A percentile compares a stretch with the other conserved stretches of the same genome.
Conservation (phyloP, 1,284 basidiomycete species). For the Bondarzewia mesenterica region DNA sequence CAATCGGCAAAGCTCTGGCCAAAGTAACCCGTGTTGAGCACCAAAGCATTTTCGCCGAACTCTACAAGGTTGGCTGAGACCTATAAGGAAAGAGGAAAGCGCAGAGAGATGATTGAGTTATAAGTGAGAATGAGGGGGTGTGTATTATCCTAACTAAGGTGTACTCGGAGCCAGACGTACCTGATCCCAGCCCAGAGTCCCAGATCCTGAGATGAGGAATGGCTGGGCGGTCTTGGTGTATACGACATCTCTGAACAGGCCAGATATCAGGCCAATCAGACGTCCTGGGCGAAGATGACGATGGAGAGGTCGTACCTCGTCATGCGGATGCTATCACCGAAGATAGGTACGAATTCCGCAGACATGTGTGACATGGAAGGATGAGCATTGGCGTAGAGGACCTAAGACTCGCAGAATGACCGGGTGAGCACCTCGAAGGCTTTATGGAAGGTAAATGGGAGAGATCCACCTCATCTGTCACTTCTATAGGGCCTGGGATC, state of each 20-base stretch:
- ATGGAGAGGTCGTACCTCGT: slow-evolving; percentile 42
- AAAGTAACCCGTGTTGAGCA: slow-evolving; percentile 85
- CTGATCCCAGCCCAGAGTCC: slow-evolving; percentile 94
- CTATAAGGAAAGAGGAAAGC: slow-evolving; percentile 14
- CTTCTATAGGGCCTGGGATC: slow-evolving; percentile 80
- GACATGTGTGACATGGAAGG: slow-evolving; percentile 89
- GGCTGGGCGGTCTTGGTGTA: slow-evolving; percentile 76
- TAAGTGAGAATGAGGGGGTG: background rate
- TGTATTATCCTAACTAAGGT: background rate
- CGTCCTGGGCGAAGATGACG: background rate
- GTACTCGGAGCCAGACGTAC: slow-evolving; percentile 26
- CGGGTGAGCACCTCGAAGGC: background rate
- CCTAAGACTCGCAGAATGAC: slow-evolving; percentile 23
- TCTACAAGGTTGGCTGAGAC: slow-evolving; percentile 80
- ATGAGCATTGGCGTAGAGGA: slow-evolving; percentile 77
- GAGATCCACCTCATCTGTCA: slow-evolving; percentile 62
- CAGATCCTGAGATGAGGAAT: slow-evolving; percentile 87
- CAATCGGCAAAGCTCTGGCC: slow-evolving; percentile 81
- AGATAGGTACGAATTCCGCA: slow-evolving; percentile 83
- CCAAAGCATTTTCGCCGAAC: slow-evolving; percentile 74
- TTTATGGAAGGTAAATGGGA: background rate
- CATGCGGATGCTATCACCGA: slow-evolving; percentile 88
- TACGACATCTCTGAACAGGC: slow-evolving; percentile 55
- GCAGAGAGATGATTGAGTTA: background rate
- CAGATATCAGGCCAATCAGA: background rate